A percentile compares a stretch with the other conserved stretches of the same genome.
These are phyloP conservation scores for Fusarium goolgardi DNA, from an alignment of 2,329 filamentous ascomycete species.

Conservation along the genomic window DNA sequence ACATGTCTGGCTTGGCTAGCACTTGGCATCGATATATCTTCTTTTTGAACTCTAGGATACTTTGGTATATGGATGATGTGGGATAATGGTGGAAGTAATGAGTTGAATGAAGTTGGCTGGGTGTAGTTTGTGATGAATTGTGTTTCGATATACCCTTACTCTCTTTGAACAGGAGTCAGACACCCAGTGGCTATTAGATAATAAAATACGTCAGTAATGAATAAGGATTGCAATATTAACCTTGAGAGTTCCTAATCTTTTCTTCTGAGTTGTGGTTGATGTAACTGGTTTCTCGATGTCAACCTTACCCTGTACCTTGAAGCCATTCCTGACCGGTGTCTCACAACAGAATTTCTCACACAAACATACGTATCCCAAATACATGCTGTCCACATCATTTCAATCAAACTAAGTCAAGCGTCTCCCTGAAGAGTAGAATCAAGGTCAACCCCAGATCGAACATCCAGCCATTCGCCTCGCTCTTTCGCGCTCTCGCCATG, in stretches of 20 bases:
- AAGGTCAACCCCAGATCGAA: not conserved
- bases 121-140: not conserved
- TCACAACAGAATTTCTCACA: not conserved
- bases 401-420: slow-evolving; percentile 12
- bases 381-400: not conserved
- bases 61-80: not conserved
- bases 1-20: not conserved
- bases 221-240: slow-evolving; percentile 10
- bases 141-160: slow-evolving; percentile 42
- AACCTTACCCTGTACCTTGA: slow-evolving; percentile 11
- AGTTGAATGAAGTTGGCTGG: not conserved
- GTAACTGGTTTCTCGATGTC: not conserved
- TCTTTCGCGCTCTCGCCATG: slow-evolving; percentile 3
- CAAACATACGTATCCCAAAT: not conserved
- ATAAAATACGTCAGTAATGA: slow-evolving; percentile 15
- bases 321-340: slow-evolving; percentile 8
- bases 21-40: not conserved
- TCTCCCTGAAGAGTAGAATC: not conserved
- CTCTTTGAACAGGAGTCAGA: slow-evolving; percentile 40
- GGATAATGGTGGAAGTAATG: not conserved
- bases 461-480: slow-evolving; percentile 2
- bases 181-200: slow-evolving; percentile 13
- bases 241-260: no score
- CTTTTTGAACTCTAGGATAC: not conserved
- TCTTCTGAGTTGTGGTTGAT: not conserved